These are phyloP conservation scores for Candida albicans DNA, from an alignment of 1,139 yeast genomes.

Conservation along the genomic window DNA sequence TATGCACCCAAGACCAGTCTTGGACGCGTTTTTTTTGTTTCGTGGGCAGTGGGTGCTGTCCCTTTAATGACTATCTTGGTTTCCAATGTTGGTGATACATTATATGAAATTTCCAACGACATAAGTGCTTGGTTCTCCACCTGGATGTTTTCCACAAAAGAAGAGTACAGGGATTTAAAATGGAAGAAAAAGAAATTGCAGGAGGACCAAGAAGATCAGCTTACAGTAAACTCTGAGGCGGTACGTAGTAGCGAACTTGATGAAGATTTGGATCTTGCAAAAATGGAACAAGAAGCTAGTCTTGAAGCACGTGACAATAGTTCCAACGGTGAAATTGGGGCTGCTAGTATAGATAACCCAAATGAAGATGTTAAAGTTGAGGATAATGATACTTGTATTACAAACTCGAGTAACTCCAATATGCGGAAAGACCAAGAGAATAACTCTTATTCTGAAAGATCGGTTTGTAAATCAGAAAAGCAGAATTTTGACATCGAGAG, in stretches of 20 bases:
- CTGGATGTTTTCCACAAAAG: slow-evolving; percentile 12
- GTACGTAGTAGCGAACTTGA: slow-evolving; percentile 10
- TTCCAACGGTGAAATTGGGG: too few relatives aligned
- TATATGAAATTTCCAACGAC: slow-evolving; percentile 37
- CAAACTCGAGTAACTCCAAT: too few relatives aligned
- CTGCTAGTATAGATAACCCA: neutral
- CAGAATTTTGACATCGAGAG: neutral
- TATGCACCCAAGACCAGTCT: slow-evolving; percentile 60
- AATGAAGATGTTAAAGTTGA: neutral
- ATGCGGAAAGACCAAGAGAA: too few relatives aligned
- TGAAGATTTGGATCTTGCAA: slow-evolving; percentile 10
- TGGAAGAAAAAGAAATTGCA: slow-evolving; percentile 7
- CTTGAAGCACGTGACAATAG: neutral
- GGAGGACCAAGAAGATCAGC: slow-evolving; percentile 18
- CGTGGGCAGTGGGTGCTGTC: slow-evolving; percentile 80
- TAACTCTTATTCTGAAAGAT: too few relatives aligned
- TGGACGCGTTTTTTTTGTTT: slow-evolving; percentile 70
- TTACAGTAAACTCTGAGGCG: slow-evolving; percentile 7
- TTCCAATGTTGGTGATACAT: slow-evolving; percentile 66
- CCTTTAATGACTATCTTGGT: slow-evolving; percentile 85
- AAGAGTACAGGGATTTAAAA: slow-evolving; percentile 10
- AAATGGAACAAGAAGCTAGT: slow-evolving; percentile 4
- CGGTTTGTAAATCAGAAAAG: neutral
- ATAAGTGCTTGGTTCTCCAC: slow-evolving; percentile 19
- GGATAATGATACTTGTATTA: too few relatives aligned